Conservation (phyloP, 2,329 filamentous ascomycete species). For the Colletotrichum salicis region DNA sequence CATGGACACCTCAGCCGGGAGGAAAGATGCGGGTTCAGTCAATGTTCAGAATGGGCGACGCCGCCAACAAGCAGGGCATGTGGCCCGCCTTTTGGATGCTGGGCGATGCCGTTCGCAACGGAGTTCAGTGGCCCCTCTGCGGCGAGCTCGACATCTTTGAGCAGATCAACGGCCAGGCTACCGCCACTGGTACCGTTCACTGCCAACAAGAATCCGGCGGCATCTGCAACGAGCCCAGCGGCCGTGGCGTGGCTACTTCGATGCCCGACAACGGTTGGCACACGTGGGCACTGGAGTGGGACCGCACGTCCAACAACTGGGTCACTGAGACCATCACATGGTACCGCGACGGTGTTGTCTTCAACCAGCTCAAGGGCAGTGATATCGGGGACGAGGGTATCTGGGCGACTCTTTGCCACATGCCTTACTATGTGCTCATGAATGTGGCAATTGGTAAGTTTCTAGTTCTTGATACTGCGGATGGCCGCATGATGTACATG, state of each 20-base stretch:
- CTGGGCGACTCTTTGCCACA: constrained; percentile 63
- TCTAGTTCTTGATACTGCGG: background rate
- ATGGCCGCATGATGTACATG: background rate
- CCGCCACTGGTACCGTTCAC: constrained; percentile 62
- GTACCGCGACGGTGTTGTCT: constrained; percentile 58
- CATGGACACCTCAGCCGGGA: constrained; percentile 58
- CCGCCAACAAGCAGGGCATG: constrained; percentile 60
- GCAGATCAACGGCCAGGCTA: constrained; percentile 60
- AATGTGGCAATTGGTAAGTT: constrained; percentile 66
- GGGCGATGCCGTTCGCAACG: constrained; percentile 59
- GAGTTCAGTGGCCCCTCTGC: constrained; percentile 61
- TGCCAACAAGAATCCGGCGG: constrained; percentile 57
- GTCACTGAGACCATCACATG: constrained; percentile 61
- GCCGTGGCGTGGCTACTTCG: constrained; percentile 47
- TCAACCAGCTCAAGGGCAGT: constrained; percentile 55
- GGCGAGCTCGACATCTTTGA: constrained; percentile 70
- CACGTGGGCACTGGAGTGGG: constrained; percentile 60
- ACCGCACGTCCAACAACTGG: constrained; percentile 59
- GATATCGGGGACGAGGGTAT: constrained; percentile 55
- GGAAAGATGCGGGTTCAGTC: constrained; percentile 59
- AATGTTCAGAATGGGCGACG: constrained; percentile 58
- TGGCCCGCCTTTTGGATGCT: constrained; percentile 71
- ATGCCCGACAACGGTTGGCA: constrained; percentile 58
- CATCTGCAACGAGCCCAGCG: constrained; percentile 62
- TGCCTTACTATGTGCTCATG: constrained; percentile 62